These are phyloP conservation scores for Populus tremula DNA, from an alignment of 345 rosid species.

Conservation along the genomic window DNA sequence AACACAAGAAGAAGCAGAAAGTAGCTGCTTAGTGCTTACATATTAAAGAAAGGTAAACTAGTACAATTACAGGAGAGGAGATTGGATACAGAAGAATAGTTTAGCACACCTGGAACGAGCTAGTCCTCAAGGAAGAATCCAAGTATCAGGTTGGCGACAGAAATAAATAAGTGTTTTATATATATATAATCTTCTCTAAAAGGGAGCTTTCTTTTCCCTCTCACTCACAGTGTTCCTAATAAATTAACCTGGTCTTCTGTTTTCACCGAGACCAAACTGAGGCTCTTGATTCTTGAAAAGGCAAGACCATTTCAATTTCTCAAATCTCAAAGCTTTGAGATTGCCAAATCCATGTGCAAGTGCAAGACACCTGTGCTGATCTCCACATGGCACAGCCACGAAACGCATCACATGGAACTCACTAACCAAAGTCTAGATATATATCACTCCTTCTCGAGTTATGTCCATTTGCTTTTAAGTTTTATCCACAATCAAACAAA, in stretches of 20 bases:
- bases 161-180: neutral
- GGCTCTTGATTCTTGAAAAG: constrained; percentile 21
- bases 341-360: constrained; percentile 38
- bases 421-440: neutral
- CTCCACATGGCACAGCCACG: constrained; percentile 24
- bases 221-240: neutral
- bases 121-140: neutral
- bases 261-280: constrained; percentile 20
- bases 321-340: constrained; percentile 27
- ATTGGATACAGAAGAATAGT: neutral
- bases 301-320: constrained; percentile 4
- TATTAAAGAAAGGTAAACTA: neutral
- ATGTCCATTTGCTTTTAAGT: neutral
- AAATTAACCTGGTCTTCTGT: neutral
- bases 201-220: neutral
- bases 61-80: neutral
- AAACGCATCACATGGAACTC: constrained; percentile 8
- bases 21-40: neutral
- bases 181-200: neutral
- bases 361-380: constrained; percentile 8
- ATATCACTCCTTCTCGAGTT: neutral
- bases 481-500: constrained; percentile 8
- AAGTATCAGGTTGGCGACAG: neutral
- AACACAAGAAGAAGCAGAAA: neutral
- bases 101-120: neutral